Conservation (phyloP, 2,329 filamentous ascomycete species). For the Daldinia eschscholtzii region DNA sequence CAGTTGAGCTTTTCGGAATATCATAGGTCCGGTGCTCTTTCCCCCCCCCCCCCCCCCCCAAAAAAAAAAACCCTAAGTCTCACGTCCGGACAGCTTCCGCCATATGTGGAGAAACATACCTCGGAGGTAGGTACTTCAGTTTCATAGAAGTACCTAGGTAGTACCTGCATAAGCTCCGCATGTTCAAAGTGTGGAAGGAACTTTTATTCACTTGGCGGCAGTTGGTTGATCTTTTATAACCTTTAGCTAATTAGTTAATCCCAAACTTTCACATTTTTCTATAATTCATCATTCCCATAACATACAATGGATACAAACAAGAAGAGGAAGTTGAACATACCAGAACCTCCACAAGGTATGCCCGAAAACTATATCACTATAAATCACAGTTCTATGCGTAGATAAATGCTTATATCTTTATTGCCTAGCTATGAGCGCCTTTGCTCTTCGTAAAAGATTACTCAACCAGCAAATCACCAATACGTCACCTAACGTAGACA, state of each 20-base stretch:
- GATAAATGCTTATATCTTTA: slow-evolving; percentile 32
- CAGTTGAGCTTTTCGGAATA: background rate
- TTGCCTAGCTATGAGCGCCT: slow-evolving; percentile 60
- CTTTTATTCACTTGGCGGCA: background rate
- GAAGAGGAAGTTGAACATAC: slow-evolving; percentile 58
- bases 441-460: slow-evolving; percentile 58
- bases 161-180: slow-evolving; percentile 6
- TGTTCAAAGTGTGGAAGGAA: background rate
- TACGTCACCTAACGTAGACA: slow-evolving; percentile 6
- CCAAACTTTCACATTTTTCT: background rate
- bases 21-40: background rate
- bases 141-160: background rate
- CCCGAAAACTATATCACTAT: slow-evolving; percentile 3
- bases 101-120: no score
- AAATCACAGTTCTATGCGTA: background rate
- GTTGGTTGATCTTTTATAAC: background rate
- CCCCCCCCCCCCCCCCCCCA: no score
- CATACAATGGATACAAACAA: slow-evolving; percentile 53
- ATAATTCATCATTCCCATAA: background rate
- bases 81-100: no score
- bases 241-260: background rate
- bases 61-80: background rate
- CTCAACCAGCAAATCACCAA: slow-evolving; percentile 46
- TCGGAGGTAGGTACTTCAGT: no score
- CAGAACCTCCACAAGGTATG: slow-evolving; percentile 54